Conservation (phyloP, 2,329 filamentous ascomycete genomes). For the Metarhizium anisopliae region DNA sequence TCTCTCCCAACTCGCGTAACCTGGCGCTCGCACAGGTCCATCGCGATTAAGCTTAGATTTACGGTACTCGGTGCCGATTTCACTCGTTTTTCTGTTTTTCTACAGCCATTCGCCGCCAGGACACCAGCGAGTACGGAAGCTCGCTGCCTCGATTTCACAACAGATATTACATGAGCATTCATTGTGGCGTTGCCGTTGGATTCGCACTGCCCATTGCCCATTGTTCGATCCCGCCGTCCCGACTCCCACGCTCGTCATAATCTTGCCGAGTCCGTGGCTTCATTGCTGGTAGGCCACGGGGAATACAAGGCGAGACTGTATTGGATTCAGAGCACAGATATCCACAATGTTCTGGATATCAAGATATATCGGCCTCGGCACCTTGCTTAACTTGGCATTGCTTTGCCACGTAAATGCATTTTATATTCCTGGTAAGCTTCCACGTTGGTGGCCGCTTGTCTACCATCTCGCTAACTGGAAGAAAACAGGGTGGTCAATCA, state of each 20-base stretch:
- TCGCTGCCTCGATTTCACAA: too few relatives aligned
- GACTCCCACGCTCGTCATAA: neutral
- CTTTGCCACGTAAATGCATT: slow-evolving; percentile 48
- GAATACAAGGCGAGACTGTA: neutral
- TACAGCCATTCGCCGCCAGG: neutral
- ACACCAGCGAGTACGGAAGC: too few relatives aligned
- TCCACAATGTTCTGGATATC: slow-evolving; percentile 10
- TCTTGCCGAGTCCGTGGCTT: too few relatives aligned
- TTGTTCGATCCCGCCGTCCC: neutral
- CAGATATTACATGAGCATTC: too few relatives aligned
- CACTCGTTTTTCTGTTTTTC: slow-evolving; percentile 33
- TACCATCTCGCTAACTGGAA: slow-evolving; percentile 4
- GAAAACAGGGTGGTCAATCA: slow-evolving; percentile 64
- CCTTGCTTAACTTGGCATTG: slow-evolving; percentile 34
- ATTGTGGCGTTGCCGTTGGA: too few relatives aligned
- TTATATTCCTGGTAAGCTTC: slow-evolving; percentile 71
- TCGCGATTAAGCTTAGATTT: neutral
- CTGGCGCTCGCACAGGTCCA: neutral
- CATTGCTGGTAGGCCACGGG: neutral
- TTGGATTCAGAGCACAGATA: neutral
- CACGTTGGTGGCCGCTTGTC: neutral
- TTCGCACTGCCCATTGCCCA: too few relatives aligned
- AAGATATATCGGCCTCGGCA: slow-evolving; percentile 25
- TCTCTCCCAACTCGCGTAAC: neutral
- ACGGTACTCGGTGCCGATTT: slow-evolving; percentile 45